phyloP scores from a whole-genome alignment of 768 basidiomycete species.

The Fibroporia radiculosa region DNA sequence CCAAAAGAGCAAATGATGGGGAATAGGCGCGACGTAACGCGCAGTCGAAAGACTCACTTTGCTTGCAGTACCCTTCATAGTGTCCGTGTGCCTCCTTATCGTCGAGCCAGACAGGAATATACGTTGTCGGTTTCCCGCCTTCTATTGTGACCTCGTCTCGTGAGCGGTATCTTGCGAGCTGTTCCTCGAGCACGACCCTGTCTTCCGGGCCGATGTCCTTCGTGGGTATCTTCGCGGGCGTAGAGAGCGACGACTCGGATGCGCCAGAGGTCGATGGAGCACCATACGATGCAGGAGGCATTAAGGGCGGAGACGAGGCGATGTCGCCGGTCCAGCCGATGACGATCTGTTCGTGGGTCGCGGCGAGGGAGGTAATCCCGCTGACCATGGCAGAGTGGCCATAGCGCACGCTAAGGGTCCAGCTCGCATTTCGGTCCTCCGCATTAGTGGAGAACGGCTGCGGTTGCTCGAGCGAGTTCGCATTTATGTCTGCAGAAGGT shows the following conservation, averaged over 20 bases:
- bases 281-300: conserved; percentile 12
- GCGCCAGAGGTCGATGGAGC: conserved; percentile 16
- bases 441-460: conserved; percentile 8
- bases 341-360: conserved; percentile 84
- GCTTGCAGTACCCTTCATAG: conserved; percentile 98
- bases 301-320: conserved; percentile 35
- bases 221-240: conserved; percentile 33
- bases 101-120: conserved; percentile 88
- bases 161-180: conserved; percentile 56
- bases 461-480: conserved; percentile 6
- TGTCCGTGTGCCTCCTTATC: conserved; percentile 87
- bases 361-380: conserved; percentile 78
- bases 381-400: conserved; percentile 95
- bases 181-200: conserved; percentile 54
- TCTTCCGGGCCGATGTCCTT: conserved; percentile 53
- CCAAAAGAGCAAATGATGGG: too few relatives aligned
- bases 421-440: conserved; percentile 31
- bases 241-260: conserved; percentile 7
- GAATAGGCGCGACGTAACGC: neutral
- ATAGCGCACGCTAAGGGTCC: conserved; percentile 73
- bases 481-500: conserved; percentile 9
- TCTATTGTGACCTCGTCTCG: conserved; percentile 48
- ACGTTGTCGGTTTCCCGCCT: conserved; percentile 50
- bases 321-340: conserved; percentile 95
- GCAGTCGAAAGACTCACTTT: conserved; percentile 52